phyloP scores from a whole-genome alignment of 2,329 filamentous ascomycete genomes.

The Neofusicoccum sp. region DNA sequence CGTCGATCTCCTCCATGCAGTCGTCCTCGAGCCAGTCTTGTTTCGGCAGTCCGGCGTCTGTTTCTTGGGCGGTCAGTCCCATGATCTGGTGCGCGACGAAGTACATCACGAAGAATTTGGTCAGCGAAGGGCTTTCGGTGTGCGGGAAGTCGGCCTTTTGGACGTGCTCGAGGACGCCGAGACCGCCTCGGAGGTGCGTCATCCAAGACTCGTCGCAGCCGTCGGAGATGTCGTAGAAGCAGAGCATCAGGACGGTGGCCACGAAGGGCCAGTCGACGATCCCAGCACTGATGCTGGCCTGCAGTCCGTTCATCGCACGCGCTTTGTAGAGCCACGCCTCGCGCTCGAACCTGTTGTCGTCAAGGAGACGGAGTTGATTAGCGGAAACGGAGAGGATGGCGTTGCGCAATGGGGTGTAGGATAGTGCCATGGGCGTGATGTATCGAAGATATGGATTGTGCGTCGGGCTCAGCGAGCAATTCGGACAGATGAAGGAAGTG shows the following conservation, averaged over 20 bases:
- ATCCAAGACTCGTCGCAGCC: constrained; percentile 37
- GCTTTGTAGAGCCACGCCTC: constrained; percentile 32
- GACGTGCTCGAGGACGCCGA: constrained; percentile 30
- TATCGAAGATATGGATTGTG: constrained; percentile 35
- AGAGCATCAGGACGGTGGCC: constrained; percentile 38
- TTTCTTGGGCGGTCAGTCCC: constrained; percentile 28
- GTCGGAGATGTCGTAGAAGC: constrained; percentile 39
- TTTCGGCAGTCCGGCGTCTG: constrained; percentile 16
- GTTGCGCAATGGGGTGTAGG: constrained; percentile 29
- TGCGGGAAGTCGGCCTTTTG: neutral
- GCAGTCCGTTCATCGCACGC: constrained; percentile 30
- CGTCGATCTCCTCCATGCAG: constrained; percentile 33
- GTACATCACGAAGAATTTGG: constrained; percentile 33
- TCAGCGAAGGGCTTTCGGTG: constrained; percentile 27
- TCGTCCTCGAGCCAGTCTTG: constrained; percentile 30
- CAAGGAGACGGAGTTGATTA: constrained; percentile 33
- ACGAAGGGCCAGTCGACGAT: constrained; percentile 29
- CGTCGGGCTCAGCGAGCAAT: constrained; percentile 33
- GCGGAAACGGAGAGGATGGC: constrained; percentile 34
- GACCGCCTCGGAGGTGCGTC: constrained; percentile 34
- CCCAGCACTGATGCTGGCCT: constrained; percentile 26
- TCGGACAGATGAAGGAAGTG: constrained; percentile 33
- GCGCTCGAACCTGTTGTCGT: constrained; percentile 28
- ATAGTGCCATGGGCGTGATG: constrained; percentile 29
- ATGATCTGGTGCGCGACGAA: constrained; percentile 40